These are phyloP conservation scores for Phoma sp. DNA, from an alignment of 2,329 filamentous ascomycete species.

Conservation along the genomic window DNA sequence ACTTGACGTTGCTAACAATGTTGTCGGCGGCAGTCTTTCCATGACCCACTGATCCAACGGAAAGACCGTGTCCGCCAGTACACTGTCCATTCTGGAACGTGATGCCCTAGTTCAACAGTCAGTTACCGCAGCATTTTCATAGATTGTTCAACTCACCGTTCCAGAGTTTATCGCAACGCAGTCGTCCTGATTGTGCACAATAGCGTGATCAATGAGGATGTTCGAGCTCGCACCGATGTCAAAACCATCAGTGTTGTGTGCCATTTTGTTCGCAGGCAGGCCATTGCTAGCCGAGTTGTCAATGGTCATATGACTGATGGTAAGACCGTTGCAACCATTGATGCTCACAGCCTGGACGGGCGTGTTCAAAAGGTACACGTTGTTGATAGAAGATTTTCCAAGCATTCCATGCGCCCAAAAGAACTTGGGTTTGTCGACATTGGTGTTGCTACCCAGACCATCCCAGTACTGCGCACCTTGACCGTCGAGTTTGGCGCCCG, in stretches of 20 bases:
- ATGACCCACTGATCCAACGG: slow-evolving; percentile 63
- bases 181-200: slow-evolving; percentile 64
- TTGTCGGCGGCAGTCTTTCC: slow-evolving; percentile 34
- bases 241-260: slow-evolving; percentile 62
- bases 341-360: slow-evolving; percentile 60
- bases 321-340: slow-evolving; percentile 50
- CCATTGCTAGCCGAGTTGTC: slow-evolving; percentile 48
- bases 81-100: slow-evolving; percentile 49
- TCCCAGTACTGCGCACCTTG: slow-evolving; percentile 35
- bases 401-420: neutral
- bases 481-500: slow-evolving; percentile 27
- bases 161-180: slow-evolving; percentile 64
- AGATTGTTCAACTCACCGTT: slow-evolving; percentile 20
- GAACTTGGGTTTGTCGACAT: slow-evolving; percentile 36
- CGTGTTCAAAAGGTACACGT: slow-evolving; percentile 59
- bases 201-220: slow-evolving; percentile 50
- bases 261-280: slow-evolving; percentile 7
- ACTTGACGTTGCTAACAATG: slow-evolving; percentile 30
- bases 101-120: slow-evolving; percentile 17
- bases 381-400: slow-evolving; percentile 44
- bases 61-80: slow-evolving; percentile 61
- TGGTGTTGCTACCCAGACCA: slow-evolving; percentile 55
- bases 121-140: too few species aligned
- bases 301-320: slow-evolving; percentile 58
- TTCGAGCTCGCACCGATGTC: slow-evolving; percentile 57